These are phyloP conservation scores for Annona cherimola DNA, from an alignment of 164 flowering plant genomes.

Conservation along the genomic window DNA sequence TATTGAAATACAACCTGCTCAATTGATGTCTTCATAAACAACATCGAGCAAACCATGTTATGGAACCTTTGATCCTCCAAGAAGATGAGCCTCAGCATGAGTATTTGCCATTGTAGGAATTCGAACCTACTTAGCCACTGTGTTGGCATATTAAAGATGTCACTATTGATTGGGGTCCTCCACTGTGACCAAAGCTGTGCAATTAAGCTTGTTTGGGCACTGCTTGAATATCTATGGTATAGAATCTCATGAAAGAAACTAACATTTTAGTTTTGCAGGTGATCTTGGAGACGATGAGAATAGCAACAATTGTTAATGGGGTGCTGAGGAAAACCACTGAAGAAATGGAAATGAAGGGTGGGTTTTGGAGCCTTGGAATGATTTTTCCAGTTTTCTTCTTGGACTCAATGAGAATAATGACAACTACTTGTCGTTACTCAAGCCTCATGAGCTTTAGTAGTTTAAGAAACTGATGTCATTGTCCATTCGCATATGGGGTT, in stretches of 20 bases:
- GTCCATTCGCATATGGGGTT: background rate
- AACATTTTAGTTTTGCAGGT: conserved; percentile 30
- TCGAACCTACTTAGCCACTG: background rate
- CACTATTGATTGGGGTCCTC: background rate
- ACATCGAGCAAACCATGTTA: no score
- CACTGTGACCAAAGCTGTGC: background rate
- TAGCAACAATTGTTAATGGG: conserved; percentile 50
- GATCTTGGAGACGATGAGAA: conserved; percentile 41
- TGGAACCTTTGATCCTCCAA: no score
- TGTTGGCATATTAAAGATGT: background rate
- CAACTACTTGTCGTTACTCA: background rate
- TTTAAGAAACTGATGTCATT: background rate
- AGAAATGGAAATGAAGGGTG: conserved; percentile 49
- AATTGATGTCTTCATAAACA: no score
- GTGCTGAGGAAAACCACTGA: conserved; percentile 40
- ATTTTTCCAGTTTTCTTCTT: background rate
- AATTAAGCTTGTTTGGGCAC: background rate
- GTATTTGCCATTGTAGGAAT: background rate
- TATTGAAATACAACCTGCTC: background rate
- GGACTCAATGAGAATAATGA: background rate
- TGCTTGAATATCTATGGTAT: background rate
- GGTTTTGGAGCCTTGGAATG: conserved; percentile 2
- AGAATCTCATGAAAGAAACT: background rate
- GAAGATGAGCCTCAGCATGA: no score
- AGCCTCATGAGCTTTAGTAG: background rate